phyloP scores from a whole-genome alignment of 2,329 filamentous ascomycete species.

The Calonectria henricotiae region DNA sequence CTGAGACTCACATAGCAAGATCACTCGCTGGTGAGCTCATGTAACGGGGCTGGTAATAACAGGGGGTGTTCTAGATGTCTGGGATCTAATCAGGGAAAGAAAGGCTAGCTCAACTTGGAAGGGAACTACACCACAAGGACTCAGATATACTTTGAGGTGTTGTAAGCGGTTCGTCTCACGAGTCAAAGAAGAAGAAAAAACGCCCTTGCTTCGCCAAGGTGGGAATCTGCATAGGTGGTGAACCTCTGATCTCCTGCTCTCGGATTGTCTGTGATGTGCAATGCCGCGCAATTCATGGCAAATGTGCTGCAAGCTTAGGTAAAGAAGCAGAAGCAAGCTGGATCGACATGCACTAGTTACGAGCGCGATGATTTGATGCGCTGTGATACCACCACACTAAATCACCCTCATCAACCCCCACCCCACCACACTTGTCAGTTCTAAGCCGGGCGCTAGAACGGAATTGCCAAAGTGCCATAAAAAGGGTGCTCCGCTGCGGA shows the following conservation, averaged over 20 bases:
- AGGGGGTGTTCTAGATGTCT: slow-evolving; percentile 20
- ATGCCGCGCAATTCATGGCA: slow-evolving; percentile 18
- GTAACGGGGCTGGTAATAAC: slow-evolving; percentile 29
- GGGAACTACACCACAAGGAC: slow-evolving; percentile 36
- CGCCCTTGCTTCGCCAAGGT: slow-evolving; percentile 4
- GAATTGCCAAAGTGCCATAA: slow-evolving; percentile 26
- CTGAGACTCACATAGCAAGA: slow-evolving; percentile 10
- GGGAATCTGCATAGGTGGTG: neutral
- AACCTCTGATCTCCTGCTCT: neutral
- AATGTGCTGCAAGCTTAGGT: slow-evolving; percentile 2
- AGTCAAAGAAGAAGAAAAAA: neutral
- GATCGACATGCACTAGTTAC: slow-evolving; percentile 11
- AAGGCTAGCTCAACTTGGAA: neutral
- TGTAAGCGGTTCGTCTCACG: slow-evolving; percentile 29
- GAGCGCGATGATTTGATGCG: slow-evolving; percentile 22
- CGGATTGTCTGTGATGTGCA: slow-evolving; percentile 4
- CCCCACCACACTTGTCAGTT: slow-evolving; percentile 21
- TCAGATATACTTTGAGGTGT: slow-evolving; percentile 18
- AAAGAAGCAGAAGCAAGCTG: slow-evolving; percentile 27
- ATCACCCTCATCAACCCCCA: slow-evolving; percentile 35
- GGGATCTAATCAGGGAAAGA: slow-evolving; percentile 20
- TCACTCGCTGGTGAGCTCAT: slow-evolving; percentile 32
- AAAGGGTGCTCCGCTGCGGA: slow-evolving; percentile 15
- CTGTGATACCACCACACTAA: slow-evolving; percentile 28
- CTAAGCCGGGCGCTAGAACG: slow-evolving; percentile 32